A percentile compares a stretch with the other conserved stretches of the same genome.
Evolutionary conservation across 1,139 yeast genomes (phyloP).

Genomic region (Kurtzmaniella quercitrusa): DNA sequence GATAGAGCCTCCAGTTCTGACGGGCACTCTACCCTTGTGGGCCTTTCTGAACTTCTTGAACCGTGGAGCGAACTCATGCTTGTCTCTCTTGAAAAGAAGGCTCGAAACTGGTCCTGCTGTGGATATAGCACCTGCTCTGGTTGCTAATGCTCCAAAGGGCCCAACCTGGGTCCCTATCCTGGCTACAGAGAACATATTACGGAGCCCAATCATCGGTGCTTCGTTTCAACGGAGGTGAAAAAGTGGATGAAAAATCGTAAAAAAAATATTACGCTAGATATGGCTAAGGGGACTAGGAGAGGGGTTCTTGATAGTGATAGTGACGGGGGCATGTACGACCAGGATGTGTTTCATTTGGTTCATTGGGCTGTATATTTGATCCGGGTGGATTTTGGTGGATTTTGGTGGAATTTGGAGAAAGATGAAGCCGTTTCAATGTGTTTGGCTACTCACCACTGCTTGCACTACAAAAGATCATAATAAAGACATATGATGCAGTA

Average conservation of each 20-base stretch:
- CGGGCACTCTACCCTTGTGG: slow-evolving; percentile 92
- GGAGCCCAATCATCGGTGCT: slow-evolving; percentile 1
- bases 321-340: too few species aligned
- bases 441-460: too few species aligned
- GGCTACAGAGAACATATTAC: background rate
- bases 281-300: too few species aligned
- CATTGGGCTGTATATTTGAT: too few species aligned
- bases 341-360: too few species aligned
- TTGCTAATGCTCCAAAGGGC: background rate
- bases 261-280: background rate
- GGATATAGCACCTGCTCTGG: background rate
- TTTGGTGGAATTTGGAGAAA: too few species aligned
- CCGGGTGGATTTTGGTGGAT: too few species aligned
- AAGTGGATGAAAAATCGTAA: background rate
- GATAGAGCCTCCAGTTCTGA: slow-evolving; percentile 89
- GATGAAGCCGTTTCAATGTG: too few species aligned
- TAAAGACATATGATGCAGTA: too few species aligned
- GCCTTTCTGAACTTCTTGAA: slow-evolving; percentile 71
- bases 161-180: background rate
- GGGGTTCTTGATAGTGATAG: too few species aligned
- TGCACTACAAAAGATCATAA: too few species aligned
- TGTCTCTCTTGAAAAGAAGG: slow-evolving; percentile 39
- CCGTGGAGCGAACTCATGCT: slow-evolving; percentile 88
- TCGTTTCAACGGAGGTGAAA: background rate
- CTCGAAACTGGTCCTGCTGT: background rate